phyloP scores from a whole-genome alignment of 352 stramenopile species.

The Phytophthora fragariae region DNA sequence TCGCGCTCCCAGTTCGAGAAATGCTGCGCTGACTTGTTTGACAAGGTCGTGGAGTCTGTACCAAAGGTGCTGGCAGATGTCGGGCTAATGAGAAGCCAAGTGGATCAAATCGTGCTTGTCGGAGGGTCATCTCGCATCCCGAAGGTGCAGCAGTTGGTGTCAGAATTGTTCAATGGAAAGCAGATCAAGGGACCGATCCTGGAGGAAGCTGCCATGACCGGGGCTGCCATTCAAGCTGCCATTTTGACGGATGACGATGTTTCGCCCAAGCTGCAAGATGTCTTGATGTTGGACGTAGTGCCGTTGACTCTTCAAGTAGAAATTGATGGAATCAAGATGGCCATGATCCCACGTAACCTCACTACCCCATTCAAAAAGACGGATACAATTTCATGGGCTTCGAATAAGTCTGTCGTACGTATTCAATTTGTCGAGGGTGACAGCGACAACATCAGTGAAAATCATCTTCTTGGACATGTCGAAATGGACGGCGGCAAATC shows the following conservation, averaged over 20 bases:
- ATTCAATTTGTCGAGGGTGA: not conserved
- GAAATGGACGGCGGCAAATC: not conserved
- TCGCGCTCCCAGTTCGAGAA: not conserved
- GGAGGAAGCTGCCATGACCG: not conserved
- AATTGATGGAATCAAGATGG: not conserved
- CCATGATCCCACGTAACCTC: not conserved
- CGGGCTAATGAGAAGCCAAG: not conserved
- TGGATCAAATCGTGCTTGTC: not conserved
- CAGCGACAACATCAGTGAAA: not conserved
- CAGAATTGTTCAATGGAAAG: constrained; percentile 7
- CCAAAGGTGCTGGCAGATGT: not conserved
- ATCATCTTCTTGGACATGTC: not conserved
- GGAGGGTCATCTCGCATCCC: constrained; percentile 9
- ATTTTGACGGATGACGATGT: not conserved
- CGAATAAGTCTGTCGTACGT: not conserved
- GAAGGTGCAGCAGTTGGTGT: not conserved
- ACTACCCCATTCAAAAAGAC: constrained; percentile 1
- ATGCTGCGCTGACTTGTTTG: not conserved
- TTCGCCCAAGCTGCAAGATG: not conserved
- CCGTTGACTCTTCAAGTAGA: constrained; percentile 3
- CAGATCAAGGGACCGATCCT: not conserved
- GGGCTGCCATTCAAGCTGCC: not conserved
- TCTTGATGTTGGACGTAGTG: constrained; percentile 3
- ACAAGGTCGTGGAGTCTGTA: not conserved
- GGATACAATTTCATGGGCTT: not conserved